A percentile compares a stretch with the other conserved stretches of the same genome.
phyloP scores from a whole-genome alignment of 371 early-diverging fungal genomes.

The Conidiobolus incongruus region DNA sequence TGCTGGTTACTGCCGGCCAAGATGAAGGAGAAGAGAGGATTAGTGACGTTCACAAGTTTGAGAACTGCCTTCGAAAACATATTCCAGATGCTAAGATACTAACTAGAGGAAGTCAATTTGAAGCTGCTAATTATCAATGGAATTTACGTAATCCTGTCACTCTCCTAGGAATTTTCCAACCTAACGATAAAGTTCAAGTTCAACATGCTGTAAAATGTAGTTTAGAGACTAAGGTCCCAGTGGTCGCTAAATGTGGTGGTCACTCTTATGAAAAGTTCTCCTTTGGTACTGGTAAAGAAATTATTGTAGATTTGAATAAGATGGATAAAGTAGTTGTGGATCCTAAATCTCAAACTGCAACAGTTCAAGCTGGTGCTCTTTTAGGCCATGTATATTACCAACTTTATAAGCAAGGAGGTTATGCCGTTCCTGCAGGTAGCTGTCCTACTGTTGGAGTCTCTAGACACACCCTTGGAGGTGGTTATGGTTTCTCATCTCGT shows the following conservation, averaged over 20 bases:
- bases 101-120: too few species aligned
- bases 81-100: too few species aligned
- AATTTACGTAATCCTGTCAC: neutral
- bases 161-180: neutral
- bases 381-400: conserved; percentile 12
- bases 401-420: conserved; percentile 11
- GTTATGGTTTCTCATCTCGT: conserved; percentile 17
- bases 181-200: conserved; percentile 4
- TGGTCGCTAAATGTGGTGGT: conserved; percentile 18
- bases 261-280: conserved; percentile 16
- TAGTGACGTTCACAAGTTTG: too few species aligned
- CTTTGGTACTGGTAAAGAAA: conserved; percentile 10
- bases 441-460: conserved; percentile 15
- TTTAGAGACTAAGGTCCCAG: conserved; percentile 4
- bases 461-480: conserved; percentile 17
- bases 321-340: conserved; percentile 8
- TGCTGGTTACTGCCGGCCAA: too few species aligned
- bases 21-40: too few species aligned
- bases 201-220: conserved; percentile 14
- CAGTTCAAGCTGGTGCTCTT: conserved; percentile 11
- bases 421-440: conserved; percentile 11
- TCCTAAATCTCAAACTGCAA: conserved; percentile 4
- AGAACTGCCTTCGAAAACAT: too few species aligned
- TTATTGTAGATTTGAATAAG: conserved; percentile 13
- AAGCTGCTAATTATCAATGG: neutral